Evolutionary conservation across 2,329 filamentous ascomycete genomes (phyloP).

Genomic region (Chaetomium sp.): DNA sequence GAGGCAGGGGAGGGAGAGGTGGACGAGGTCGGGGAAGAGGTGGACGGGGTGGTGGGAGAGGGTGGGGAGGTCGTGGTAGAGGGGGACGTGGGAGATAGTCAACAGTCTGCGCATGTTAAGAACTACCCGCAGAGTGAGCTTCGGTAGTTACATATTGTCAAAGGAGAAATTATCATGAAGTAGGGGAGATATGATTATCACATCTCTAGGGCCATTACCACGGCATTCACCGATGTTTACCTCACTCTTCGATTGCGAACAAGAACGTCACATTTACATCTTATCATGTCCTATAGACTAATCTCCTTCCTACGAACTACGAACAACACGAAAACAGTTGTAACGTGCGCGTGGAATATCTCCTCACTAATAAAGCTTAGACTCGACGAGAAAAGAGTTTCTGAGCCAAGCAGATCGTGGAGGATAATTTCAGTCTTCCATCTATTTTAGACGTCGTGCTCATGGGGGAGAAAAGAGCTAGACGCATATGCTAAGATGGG

Average conservation of each 20-base stretch:
- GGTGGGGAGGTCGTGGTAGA: constrained; percentile 9
- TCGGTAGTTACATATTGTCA: too few species aligned
- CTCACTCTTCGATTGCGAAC: too few species aligned
- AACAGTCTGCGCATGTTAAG: neutral
- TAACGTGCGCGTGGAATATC: constrained; percentile 25
- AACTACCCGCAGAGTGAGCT: too few species aligned
- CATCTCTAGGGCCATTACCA: too few species aligned
- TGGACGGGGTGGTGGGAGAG: constrained; percentile 20
- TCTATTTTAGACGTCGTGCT: constrained; percentile 40
- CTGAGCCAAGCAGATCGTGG: constrained; percentile 42
- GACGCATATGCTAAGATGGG: constrained; percentile 42
- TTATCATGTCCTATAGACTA: too few species aligned
- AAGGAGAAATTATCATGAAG: too few species aligned
- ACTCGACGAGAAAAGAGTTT: constrained; percentile 29
- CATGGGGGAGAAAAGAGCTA: constrained; percentile 33
- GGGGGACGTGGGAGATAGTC: neutral
- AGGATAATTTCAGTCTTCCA: constrained; percentile 38
- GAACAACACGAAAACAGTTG: too few species aligned
- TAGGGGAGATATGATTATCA: too few species aligned
- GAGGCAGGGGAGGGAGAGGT: constrained; percentile 32
- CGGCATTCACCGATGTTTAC: too few species aligned
- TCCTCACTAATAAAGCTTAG: constrained; percentile 43
- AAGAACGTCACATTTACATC: too few species aligned
- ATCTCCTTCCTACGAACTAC: too few species aligned
- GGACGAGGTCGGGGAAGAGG: constrained; percentile 26